These are phyloP conservation scores for Microcyclospora tardicrescens DNA, from an alignment of 2,329 filamentous ascomycete species.

Conservation along the genomic window DNA sequence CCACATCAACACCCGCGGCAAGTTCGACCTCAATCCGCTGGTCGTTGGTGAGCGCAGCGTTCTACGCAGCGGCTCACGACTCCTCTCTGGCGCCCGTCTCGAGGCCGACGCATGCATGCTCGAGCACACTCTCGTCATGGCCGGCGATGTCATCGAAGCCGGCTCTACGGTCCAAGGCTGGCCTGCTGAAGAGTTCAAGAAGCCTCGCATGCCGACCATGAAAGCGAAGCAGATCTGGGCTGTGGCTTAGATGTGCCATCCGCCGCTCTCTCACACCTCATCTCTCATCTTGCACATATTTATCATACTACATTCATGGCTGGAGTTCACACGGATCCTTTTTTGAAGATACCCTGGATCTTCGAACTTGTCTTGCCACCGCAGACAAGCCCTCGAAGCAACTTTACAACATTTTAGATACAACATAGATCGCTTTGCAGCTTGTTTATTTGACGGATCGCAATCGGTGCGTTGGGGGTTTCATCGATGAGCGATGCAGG, in stretches of 20 bases:
- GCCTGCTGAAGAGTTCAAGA: conserved; percentile 35
- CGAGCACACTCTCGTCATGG: conserved; percentile 46
- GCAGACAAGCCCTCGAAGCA: too few relatives aligned
- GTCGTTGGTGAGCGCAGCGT: conserved; percentile 41
- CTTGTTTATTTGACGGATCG: too few relatives aligned
- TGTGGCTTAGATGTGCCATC: background rate
- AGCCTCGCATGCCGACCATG: conserved; percentile 16
- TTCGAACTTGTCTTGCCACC: too few relatives aligned
- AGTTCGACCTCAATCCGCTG: conserved; percentile 42
- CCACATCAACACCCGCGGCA: conserved; percentile 45
- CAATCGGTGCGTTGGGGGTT: too few relatives aligned
- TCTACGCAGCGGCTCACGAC: conserved; percentile 37
- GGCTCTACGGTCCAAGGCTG: conserved; percentile 42
- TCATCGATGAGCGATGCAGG: too few relatives aligned
- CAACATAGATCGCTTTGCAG: too few relatives aligned
- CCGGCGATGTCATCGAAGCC: conserved; percentile 42
- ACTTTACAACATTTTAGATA: too few relatives aligned
- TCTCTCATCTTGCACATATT: too few relatives aligned
- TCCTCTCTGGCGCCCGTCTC: conserved; percentile 43
- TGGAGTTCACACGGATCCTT: too few relatives aligned
- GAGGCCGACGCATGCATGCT: conserved; percentile 40
- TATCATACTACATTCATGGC: too few relatives aligned
- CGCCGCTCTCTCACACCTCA: too few relatives aligned
- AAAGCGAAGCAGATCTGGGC: conserved; percentile 3
- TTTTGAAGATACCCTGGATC: too few relatives aligned